phyloP scores from a whole-genome alignment of 2,329 filamentous ascomycete genomes.

The Lasiodiplodia hormozganensis region DNA sequence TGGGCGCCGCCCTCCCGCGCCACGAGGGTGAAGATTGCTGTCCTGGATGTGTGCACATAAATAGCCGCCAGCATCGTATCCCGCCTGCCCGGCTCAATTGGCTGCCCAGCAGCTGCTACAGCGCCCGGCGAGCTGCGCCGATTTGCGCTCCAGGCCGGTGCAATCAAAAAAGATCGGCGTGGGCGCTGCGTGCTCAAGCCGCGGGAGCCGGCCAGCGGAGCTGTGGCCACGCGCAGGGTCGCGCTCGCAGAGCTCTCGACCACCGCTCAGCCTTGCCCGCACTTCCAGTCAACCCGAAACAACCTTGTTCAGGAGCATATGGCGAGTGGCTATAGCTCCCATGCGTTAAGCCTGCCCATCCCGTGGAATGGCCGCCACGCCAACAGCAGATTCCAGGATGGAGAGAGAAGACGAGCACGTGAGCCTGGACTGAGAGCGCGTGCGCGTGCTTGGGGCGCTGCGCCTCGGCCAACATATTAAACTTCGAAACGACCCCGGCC shows the following conservation, averaged over 20 bases:
- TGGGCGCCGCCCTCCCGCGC: not conserved
- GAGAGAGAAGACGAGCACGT: not conserved
- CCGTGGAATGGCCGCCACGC: not conserved
- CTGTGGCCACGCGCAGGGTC: slow-evolving; percentile 8
- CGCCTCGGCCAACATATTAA: slow-evolving; percentile 25
- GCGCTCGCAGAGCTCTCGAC: not conserved
- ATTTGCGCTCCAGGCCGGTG: slow-evolving; percentile 4
- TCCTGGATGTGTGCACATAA: not conserved
- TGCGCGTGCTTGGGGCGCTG: not conserved
- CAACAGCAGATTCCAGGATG: not conserved
- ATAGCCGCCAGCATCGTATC: not conserved
- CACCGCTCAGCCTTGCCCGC: slow-evolving; percentile 22
- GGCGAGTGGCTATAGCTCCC: not conserved
- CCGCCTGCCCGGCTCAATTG: not conserved
- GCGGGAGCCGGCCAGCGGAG: slow-evolving; percentile 6
- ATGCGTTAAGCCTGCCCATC: not conserved
- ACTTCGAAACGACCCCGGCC: slow-evolving; percentile 21
- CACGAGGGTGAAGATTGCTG: not conserved
- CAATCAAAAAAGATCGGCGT: slow-evolving; percentile 21
- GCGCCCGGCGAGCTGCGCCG: not conserved
- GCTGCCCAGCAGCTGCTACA: not conserved
- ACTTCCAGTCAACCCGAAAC: slow-evolving; percentile 11
- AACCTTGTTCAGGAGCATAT: not conserved
- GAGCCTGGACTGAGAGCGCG: not conserved
- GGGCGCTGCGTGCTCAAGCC: slow-evolving; percentile 12